Evolutionary conservation across 2,329 filamentous ascomycete genomes (phyloP), one percentile per base, ranked within the genome.

Genomic region (Neodidymelliopsis sp.): DNA sequence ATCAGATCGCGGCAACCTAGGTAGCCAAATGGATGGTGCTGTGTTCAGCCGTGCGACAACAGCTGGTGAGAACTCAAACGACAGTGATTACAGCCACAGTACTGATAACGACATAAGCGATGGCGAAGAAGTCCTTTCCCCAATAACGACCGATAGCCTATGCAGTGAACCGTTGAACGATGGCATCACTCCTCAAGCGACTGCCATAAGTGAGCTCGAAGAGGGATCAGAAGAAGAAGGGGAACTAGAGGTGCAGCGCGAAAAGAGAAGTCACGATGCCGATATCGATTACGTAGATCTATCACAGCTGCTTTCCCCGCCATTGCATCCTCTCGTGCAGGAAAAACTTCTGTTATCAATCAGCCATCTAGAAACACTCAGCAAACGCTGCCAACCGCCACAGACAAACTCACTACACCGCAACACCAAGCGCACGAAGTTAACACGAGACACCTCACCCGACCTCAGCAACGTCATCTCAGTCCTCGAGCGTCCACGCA

Each of bases 351-450:
- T 45, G 1, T 20, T 44, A 2, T 57, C 54, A 16, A 60, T 60
- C 36, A 62, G 57, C 30, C 57, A 63, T 30, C n/a, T 41, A 8
- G 56, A 55, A 6, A 59, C 59, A 15, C 35, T 45, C 6, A 22
- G 16, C n/a, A 53, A 54, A 41, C 49, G 48, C 43, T 43, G 49
- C 20, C 53, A 34, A 12, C 13, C 19, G 22, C 13, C 27, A n/a
- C 33, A 29, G 12, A 33, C 28, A 19, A 20, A 45, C 8, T 24
- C 23, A 12, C 33, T 18, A 19, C 12, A 23, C 2, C 29, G 10
- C 27, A 24, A 29, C 9, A 36, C 15, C 16, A 48, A 44, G 25
- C 52, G 18, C 5, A n/a, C n/a, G 11, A 43, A 37, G 28, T 29
- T 24, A 13, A 29, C 33, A 12, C 15, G 31, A n/a, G 27, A 25